Base-by-base conservation (phyloP, 2,329 filamentous ascomycete species). In the Ophiostoma quercus region DNA sequence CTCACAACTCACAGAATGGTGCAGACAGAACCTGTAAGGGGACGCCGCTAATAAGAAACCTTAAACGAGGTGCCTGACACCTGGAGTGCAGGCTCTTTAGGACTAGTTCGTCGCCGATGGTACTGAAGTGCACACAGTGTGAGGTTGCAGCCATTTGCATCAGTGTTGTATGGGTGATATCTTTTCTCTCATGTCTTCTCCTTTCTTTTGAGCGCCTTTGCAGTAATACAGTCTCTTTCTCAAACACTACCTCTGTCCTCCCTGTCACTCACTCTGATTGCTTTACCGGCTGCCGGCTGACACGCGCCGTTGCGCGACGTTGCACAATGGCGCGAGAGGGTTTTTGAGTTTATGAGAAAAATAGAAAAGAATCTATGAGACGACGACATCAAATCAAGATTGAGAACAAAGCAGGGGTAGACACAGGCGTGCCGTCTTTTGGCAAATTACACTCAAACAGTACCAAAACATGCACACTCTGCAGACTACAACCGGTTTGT, bases 231-330 rank as follows among this genome's bases (percentile, higher is more conserved):
- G 5, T 43, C 41, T 43, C 5, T 16, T 16, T 43, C 41, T 43
- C 43, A 47, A 47, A n/a, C 16, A 47, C 5, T 19, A n/a, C 57
- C 25, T 34, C 12, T 34, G 25, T 62, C n/a, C 25, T 34, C 25
- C 29, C 25, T 62, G 57, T 62, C 57, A 37, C 29, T n/a, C 29
- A n/a, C 29, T n/a, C n/a, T 22, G 16, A 63, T 39, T 63, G 60
- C 60, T 63, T n/a, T 22, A 29, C 37, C 60, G 32, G 51, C 22
- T 25, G 51, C 51, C 51, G 57, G 60, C 60, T 63, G 39, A 66
- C 14, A 60, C 66, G 66, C 60, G 66, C 57, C 67, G 62, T 54
- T 71, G 69, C 62, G 60, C 12, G 62, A 68, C 67, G 69, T 71
- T 66, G 69, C 69, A 71, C 69, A 67, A 39, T 29, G 54, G 25